Conservation (phyloP, 75 land plant genomes). For the Pinus albicaulis region DNA sequence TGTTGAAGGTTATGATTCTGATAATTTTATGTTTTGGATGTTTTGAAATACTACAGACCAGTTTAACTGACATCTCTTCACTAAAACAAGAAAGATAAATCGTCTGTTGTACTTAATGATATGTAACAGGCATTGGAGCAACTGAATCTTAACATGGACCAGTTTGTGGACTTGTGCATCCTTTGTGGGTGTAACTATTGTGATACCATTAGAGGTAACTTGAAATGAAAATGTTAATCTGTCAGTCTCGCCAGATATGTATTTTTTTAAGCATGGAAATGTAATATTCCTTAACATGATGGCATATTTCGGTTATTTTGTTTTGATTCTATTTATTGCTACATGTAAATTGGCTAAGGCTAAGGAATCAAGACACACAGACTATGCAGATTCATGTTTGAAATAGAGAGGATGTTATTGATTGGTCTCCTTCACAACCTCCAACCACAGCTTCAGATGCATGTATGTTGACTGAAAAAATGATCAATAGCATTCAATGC, state of each 20-base stretch:
- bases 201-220: conserved; percentile 45
- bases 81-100: neutral
- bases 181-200: conserved; percentile 54
- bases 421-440: no score
- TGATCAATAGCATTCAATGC: no score
- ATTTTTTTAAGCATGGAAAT: neutral
- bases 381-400: neutral
- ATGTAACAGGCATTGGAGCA: conserved; percentile 35
- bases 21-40: no score
- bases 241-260: neutral
- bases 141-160: conserved; percentile 45
- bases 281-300: neutral
- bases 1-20: no score
- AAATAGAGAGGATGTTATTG: neutral
- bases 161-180: conserved; percentile 51
- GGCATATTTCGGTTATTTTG: neutral
- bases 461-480: no score
- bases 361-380: neutral
- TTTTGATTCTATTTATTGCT: neutral
- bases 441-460: no score
- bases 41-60: no score
- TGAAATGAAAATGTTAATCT: neutral
- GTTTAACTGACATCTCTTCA: no score
- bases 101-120: neutral
- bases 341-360: neutral